Evolutionary conservation across 2,329 filamentous ascomycete species (phyloP).

Genomic region (Laburnicola sp.): DNA sequence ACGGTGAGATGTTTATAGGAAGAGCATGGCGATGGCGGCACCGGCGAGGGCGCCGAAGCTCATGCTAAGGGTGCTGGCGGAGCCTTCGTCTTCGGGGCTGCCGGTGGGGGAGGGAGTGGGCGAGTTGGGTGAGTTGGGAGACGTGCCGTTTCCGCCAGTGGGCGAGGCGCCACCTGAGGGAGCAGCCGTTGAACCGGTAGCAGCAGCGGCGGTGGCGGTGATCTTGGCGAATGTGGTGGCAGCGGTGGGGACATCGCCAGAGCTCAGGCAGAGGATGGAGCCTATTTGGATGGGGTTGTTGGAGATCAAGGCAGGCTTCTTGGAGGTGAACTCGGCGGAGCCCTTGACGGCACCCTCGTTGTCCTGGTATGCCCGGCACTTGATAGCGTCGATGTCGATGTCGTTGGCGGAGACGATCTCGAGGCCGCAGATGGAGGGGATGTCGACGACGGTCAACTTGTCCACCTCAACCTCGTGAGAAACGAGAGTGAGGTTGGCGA

Average conservation of each 20-base stretch:
- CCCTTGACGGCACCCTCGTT: constrained; percentile 21
- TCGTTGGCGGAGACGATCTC: constrained; percentile 23
- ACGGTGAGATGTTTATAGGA: constrained; percentile 4
- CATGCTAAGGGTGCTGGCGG: constrained; percentile 5
- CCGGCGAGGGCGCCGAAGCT: constrained; percentile 9
- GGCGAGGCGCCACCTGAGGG: constrained; percentile 2
- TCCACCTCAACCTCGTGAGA: constrained; percentile 19
- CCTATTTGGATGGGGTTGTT: constrained; percentile 30
- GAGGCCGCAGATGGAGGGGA: constrained; percentile 30
- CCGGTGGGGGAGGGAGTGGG: background rate
- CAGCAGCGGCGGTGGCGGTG: constrained; percentile 6
- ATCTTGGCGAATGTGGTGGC: constrained; percentile 6
- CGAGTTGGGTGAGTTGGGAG: constrained; percentile 1
- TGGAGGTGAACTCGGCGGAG: constrained; percentile 24
- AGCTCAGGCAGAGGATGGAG: constrained; percentile 18
- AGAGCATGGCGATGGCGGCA: constrained; percentile 7
- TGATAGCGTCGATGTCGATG: constrained; percentile 18
- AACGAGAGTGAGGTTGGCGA: constrained; percentile 10
- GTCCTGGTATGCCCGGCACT: constrained; percentile 32
- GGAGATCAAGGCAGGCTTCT: constrained; percentile 22
- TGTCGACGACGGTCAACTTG: constrained; percentile 17
- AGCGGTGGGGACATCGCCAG: constrained; percentile 1
- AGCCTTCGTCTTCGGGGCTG: background rate
- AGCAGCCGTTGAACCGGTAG: background rate
- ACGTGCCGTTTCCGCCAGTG: constrained; percentile 3